Evolutionary conservation across 257 asterid species (phyloP).

Genomic region (Cynanchum wilfordii): DNA sequence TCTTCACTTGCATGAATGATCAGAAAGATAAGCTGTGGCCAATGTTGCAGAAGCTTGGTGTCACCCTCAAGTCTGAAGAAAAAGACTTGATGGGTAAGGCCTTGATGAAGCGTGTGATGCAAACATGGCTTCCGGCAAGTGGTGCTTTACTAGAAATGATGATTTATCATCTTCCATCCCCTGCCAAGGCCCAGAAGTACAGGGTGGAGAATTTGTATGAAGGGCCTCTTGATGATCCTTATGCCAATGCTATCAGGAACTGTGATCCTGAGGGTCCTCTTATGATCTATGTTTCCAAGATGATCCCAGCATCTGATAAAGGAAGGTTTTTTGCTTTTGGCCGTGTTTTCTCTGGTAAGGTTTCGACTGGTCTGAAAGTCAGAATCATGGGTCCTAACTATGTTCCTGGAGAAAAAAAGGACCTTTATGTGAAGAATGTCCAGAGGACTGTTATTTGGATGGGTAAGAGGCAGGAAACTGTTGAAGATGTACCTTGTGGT

Average conservation of each 20-base stretch:
- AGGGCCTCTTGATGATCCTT: constrained; percentile 35
- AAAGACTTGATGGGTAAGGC: constrained; percentile 37
- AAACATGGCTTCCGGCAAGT: constrained; percentile 43
- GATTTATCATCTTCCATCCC: constrained; percentile 42
- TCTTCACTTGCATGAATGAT: constrained; percentile 36
- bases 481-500: constrained; percentile 43
- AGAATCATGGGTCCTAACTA: constrained; percentile 44
- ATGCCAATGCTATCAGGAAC: constrained; percentile 43
- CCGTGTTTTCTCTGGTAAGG: constrained; percentile 34
- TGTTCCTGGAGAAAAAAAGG: constrained; percentile 40
- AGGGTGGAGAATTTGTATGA: constrained; percentile 44
- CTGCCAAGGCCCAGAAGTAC: constrained; percentile 32
- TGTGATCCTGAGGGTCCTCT: constrained; percentile 43
- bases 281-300: constrained; percentile 45
- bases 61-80: constrained; percentile 31
- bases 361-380: constrained; percentile 35
- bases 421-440: constrained; percentile 36
- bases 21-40: constrained; percentile 44
- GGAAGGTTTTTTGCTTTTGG: constrained; percentile 43
- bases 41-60: constrained; percentile 32
- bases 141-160: constrained; percentile 38
- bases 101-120: constrained; percentile 44
- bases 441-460: constrained; percentile 42
- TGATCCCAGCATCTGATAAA: constrained; percentile 43
- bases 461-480: constrained; percentile 46